Evolutionary conservation across 345 rosid species (phyloP).

Genomic region (Excoecaria agallocha): DNA sequence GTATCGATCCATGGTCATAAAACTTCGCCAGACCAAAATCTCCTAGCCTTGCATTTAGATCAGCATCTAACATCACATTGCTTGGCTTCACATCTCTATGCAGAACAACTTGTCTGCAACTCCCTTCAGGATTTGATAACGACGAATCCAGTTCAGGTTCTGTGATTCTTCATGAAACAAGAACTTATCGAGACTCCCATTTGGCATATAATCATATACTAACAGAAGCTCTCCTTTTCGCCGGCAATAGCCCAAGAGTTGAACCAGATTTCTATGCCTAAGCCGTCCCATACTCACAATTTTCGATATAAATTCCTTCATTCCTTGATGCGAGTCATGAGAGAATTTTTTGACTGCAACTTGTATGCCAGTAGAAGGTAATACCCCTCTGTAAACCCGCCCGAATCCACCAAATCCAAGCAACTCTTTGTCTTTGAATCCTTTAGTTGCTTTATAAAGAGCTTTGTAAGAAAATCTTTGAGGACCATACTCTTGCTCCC

Average conservation of each 20-base stretch:
- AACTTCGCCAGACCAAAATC: no score
- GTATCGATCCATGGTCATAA: no score
- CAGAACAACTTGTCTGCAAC: no score
- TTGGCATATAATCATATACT: slow-evolving; percentile 64
- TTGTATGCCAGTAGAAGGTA: slow-evolving; percentile 41
- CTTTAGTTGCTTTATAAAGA: slow-evolving; percentile 45
- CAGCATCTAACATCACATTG: no score
- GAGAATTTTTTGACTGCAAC: slow-evolving; percentile 65
- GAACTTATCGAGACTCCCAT: slow-evolving; percentile 36
- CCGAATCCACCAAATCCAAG: slow-evolving; percentile 71
- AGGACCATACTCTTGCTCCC: neutral
- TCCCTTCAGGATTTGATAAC: no score
- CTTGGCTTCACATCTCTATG: no score
- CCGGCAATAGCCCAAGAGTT: slow-evolving; percentile 55
- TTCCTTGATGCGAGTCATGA: slow-evolving; percentile 62
- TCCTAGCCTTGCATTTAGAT: no score
- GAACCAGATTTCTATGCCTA: slow-evolving; percentile 58
- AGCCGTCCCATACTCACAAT: slow-evolving; percentile 53
- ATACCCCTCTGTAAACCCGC: slow-evolving; percentile 52
- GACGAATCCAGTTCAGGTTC: no score
- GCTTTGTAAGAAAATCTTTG: neutral
- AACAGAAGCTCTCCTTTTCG: slow-evolving; percentile 56
- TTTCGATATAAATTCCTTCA: slow-evolving; percentile 59
- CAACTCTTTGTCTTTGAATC: slow-evolving; percentile 55
- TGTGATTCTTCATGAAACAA: no score